A percentile compares a stretch with the other conserved stretches of the same genome.
phyloP scores from a whole-genome alignment of 2,329 filamentous ascomycete species.

The Colletotrichum sp. region DNA sequence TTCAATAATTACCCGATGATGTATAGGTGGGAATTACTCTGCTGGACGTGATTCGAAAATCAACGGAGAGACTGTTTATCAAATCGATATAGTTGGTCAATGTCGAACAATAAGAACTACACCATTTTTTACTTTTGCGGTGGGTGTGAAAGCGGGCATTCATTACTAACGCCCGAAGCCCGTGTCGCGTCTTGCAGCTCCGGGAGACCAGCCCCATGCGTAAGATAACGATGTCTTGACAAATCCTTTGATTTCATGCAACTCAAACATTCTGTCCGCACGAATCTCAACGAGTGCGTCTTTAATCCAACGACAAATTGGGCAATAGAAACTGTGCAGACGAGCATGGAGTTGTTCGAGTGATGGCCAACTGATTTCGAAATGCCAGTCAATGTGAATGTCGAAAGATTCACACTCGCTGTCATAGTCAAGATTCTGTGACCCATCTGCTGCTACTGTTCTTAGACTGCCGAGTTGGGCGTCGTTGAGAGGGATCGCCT shows the following conservation, averaged over 20 bases:
- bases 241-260: not conserved
- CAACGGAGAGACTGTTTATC: not conserved
- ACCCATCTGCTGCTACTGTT: not conserved
- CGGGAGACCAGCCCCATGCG: not conserved
- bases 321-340: not conserved
- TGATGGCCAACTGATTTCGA: not conserved
- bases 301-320: not conserved
- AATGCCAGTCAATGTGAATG: not conserved
- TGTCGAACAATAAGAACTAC: not conserved
- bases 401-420: not conserved
- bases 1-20: not conserved
- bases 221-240: not conserved
- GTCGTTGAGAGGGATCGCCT: not conserved
- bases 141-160: not conserved
- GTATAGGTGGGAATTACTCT: not conserved
- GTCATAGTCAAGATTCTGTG: not conserved
- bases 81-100: not conserved
- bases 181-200: not conserved
- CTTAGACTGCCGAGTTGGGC: not conserved
- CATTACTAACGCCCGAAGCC: not conserved
- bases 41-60: not conserved
- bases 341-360: not conserved
- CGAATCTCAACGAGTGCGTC: not conserved
- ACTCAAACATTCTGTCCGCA: not conserved
- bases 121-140: not conserved